phyloP scores from a whole-genome alignment of 306 rosid genomes.

The Rosa multiflora region DNA sequence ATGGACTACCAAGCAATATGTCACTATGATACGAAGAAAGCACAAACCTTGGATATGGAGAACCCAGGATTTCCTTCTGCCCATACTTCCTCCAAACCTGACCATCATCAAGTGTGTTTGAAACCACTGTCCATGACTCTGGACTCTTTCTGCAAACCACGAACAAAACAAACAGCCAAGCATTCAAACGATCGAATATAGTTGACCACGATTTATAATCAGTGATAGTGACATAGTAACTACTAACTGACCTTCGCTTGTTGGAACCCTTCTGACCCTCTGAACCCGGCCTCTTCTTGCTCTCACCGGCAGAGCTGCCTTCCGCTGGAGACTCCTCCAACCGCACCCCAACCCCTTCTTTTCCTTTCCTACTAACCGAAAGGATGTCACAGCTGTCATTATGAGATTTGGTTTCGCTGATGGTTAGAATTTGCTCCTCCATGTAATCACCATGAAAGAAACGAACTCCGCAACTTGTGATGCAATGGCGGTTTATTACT shows the following conservation, averaged over 20 bases:
- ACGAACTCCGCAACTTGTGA: neutral
- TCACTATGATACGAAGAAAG: neutral
- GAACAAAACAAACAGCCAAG: neutral
- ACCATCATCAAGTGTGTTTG: conserved; percentile 40
- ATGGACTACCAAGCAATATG: too few relatives aligned
- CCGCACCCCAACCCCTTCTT: neutral
- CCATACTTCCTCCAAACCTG: conserved; percentile 87
- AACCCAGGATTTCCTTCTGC: conserved; percentile 61
- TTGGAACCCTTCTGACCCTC: conserved; percentile 56
- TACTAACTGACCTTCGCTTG: conserved; percentile 58
- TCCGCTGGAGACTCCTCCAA: conserved; percentile 3
- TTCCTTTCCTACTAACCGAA: neutral
- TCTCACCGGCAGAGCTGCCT: conserved; percentile 42
- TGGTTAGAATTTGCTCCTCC: neutral
- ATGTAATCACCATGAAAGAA: neutral
- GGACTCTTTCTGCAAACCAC: conserved; percentile 46
- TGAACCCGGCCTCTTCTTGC: conserved; percentile 29
- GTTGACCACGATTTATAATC: neutral
- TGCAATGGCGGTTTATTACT: neutral
- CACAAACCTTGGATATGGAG: conserved; percentile 58
- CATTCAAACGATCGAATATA: neutral
- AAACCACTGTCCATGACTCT: conserved; percentile 24
- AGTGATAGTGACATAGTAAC: neutral
- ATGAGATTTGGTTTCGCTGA: neutral
- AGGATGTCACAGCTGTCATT: neutral